Evolutionary conservation across 2,329 filamentous ascomycete genomes (phyloP).

Genomic region (Epicoccum nigrum): DNA sequence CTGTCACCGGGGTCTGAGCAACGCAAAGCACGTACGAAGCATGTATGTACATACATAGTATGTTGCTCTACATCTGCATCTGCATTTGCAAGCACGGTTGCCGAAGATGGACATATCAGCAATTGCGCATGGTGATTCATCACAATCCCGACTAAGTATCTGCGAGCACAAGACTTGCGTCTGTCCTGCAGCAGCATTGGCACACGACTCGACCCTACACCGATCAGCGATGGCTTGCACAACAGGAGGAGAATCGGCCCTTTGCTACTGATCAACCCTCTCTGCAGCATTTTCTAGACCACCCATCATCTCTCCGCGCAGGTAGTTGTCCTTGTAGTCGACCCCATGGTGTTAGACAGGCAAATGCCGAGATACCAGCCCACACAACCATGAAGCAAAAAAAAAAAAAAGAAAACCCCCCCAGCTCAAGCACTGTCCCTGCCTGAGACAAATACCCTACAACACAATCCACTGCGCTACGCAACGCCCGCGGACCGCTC

Average conservation of each 20-base stretch:
- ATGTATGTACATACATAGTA: too few relatives aligned
- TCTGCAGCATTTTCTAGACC: too few relatives aligned
- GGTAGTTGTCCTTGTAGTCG: too few relatives aligned
- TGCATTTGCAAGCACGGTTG: neutral
- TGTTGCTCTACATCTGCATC: neutral
- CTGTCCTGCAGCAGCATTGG: slow-evolving; percentile 3
- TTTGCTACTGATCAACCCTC: neutral
- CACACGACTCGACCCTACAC: slow-evolving; percentile 1
- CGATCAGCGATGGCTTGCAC: slow-evolving; percentile 2
- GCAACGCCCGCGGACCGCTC: too few relatives aligned
- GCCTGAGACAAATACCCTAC: too few relatives aligned
- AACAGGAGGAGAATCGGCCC: slow-evolving; percentile 3
- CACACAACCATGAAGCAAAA: too few relatives aligned
- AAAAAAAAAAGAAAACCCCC: too few relatives aligned
- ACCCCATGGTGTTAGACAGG: too few relatives aligned
- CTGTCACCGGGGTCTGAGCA: neutral
- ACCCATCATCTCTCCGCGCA: too few relatives aligned
- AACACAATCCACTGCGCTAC: too few relatives aligned
- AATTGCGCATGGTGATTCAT: slow-evolving; percentile 9
- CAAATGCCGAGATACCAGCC: too few relatives aligned
- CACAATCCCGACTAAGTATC: slow-evolving; percentile 4
- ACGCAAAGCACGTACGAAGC: neutral
- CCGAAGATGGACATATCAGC: neutral
- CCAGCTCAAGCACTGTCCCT: too few relatives aligned
- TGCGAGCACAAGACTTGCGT: slow-evolving; percentile 3